Percentiles rank a stretch among this genome's conserved stretches.
These are phyloP conservation scores for Rutstroemia sp. DNA, from an alignment of 2,329 filamentous ascomycete species.

Conservation along the genomic window DNA sequence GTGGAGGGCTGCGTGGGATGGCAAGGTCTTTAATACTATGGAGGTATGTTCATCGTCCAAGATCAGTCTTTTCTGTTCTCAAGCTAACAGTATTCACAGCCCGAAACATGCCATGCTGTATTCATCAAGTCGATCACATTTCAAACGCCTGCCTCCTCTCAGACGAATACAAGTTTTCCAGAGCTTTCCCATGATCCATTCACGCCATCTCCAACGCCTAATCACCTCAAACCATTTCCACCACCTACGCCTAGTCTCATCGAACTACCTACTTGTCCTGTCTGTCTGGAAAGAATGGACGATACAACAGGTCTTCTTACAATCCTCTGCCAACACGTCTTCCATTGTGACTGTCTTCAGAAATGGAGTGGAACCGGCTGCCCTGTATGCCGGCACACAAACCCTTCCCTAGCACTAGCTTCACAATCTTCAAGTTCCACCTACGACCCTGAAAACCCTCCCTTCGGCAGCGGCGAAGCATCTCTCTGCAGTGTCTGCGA, in stretches of 20 bases:
- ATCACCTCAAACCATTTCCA: constrained; percentile 48
- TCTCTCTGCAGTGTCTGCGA: constrained; percentile 75
- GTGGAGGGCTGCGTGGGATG: constrained; percentile 86
- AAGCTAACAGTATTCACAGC: constrained; percentile 38
- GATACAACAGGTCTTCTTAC: constrained; percentile 92
- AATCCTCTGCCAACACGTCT: constrained; percentile 94
- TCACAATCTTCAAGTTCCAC: constrained; percentile 19
- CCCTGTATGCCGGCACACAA: constrained; percentile 88
- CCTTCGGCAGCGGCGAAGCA: constrained; percentile 58
- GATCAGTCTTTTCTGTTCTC: not conserved
- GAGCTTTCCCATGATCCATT: constrained; percentile 59
- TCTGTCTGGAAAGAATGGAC: constrained; percentile 96
- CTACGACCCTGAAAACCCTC: constrained; percentile 43
- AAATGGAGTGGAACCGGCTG: constrained; percentile 95
- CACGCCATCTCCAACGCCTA: constrained; percentile 42
- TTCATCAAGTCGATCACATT: constrained; percentile 92
- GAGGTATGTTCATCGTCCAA: constrained; percentile 49
- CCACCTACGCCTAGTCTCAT: constrained; percentile 73
- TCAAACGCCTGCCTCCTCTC: constrained; percentile 36
- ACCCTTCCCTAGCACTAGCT: constrained; percentile 40
- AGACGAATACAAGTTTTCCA: constrained; percentile 39
- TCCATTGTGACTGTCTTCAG: constrained; percentile 91
- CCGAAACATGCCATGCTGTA: constrained; percentile 89
- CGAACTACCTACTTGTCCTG: constrained; percentile 90
- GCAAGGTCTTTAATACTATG: constrained; percentile 85